phyloP scores from a whole-genome alignment of 1,139 yeast species.

The Zygoascus hellenicus region DNA sequence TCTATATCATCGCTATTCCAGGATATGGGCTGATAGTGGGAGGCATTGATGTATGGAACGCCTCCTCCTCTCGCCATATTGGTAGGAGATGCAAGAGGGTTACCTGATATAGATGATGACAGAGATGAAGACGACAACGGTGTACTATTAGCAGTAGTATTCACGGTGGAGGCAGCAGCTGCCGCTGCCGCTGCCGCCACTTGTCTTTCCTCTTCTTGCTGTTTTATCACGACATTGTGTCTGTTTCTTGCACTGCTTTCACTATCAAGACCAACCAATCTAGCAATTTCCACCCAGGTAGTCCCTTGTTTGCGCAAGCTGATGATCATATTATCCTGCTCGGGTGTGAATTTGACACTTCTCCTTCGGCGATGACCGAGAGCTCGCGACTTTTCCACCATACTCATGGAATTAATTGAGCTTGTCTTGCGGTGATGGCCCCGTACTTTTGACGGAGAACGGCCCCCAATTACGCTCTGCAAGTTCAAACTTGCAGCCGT shows the following conservation, averaged over 20 bases:
- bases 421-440: slow-evolving; percentile 9
- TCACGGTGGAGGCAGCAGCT: slow-evolving; percentile 1
- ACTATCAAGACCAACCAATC: slow-evolving; percentile 16
- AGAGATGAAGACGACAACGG: slow-evolving; percentile 2
- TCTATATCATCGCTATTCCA: slow-evolving; percentile 36
- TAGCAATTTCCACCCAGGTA: slow-evolving; percentile 22
- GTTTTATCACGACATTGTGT: slow-evolving; percentile 13
- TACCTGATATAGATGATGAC: slow-evolving; percentile 1
- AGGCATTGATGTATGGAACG: slow-evolving; percentile 3
- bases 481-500: neutral
- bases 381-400: slow-evolving; percentile 9
- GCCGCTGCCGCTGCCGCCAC: neutral
- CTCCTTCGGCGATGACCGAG: slow-evolving; percentile 15
- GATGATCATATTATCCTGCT: slow-evolving; percentile 19
- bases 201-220: slow-evolving; percentile 8
- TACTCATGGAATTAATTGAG: slow-evolving; percentile 2
- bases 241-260: slow-evolving; percentile 18
- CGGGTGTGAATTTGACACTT: slow-evolving; percentile 14
- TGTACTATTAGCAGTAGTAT: neutral
- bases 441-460: slow-evolving; percentile 3
- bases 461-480: slow-evolving; percentile 1
- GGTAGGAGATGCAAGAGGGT: slow-evolving; percentile 10
- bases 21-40: slow-evolving; percentile 14
- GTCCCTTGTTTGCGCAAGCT: slow-evolving; percentile 21
- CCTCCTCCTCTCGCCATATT: slow-evolving; percentile 1